Conservation (phyloP, 1,284 basidiomycete genomes). For the Ceratobasidium papillatum region DNA sequence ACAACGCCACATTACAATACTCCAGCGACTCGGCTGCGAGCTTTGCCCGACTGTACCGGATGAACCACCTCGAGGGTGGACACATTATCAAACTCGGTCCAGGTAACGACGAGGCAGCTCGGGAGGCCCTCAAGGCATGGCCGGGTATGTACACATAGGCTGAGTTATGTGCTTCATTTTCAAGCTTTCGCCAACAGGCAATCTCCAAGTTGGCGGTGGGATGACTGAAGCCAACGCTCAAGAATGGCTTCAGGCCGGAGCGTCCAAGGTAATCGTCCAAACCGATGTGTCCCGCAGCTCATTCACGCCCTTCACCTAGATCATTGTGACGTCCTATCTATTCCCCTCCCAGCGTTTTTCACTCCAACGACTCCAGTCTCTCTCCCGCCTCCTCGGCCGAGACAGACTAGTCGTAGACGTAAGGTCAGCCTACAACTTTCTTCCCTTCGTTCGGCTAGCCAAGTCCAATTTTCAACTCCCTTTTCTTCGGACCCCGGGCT, state of each 20-base stretch:
- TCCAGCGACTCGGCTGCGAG: slow-evolving; percentile 81
- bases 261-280: slow-evolving; percentile 76
- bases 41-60: slow-evolving; percentile 83
- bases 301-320: slow-evolving; percentile 58
- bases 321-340: slow-evolving; percentile 96
- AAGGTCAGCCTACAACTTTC: slow-evolving; percentile 63
- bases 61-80: slow-evolving; percentile 78
- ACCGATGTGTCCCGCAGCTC: slow-evolving; percentile 13
- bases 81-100: slow-evolving; percentile 98
- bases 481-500: not conserved
- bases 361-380: slow-evolving; percentile 69
- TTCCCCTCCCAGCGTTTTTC: slow-evolving; percentile 88
- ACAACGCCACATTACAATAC: not conserved
- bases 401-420: slow-evolving; percentile 95
- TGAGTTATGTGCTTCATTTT: not conserved
- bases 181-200: slow-evolving; percentile 55
- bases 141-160: slow-evolving; percentile 59
- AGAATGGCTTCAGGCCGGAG: slow-evolving; percentile 88
- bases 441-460: slow-evolving; percentile 10
- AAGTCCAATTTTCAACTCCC: not conserved
- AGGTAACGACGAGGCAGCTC: slow-evolving; percentile 87
- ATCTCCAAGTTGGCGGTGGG: slow-evolving; percentile 93
- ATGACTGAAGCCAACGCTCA: slow-evolving; percentile 84
- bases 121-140: slow-evolving; percentile 85
- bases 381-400: slow-evolving; percentile 78